Evolutionary conservation across 2,329 filamentous ascomycete genomes (phyloP).

Genomic region (Diplodia corticola): DNA sequence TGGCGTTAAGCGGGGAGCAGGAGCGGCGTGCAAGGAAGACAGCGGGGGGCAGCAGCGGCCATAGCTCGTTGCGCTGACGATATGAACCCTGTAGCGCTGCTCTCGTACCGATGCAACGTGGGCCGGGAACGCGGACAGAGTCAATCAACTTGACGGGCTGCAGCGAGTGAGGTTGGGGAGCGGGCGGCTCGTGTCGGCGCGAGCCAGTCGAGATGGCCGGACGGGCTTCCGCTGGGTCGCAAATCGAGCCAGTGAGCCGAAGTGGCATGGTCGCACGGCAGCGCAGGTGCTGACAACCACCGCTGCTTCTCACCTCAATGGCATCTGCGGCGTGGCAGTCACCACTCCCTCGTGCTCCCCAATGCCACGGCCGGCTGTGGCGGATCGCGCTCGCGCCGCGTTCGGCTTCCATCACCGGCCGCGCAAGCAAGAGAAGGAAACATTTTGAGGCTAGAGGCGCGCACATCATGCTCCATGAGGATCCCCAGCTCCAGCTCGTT

Average conservation of each 20-base stretch:
- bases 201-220: neutral
- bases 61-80: neutral
- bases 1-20: too few relatives aligned
- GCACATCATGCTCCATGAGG: constrained; percentile 9
- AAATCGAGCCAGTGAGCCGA: neutral
- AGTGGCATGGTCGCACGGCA: constrained; percentile 4
- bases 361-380: neutral
- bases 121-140: too few relatives aligned
- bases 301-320: neutral
- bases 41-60: too few relatives aligned
- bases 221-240: neutral
- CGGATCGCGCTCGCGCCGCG: neutral
- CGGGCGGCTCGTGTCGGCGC: too few relatives aligned
- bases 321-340: neutral
- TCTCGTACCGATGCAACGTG: too few relatives aligned
- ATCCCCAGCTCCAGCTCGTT: neutral
- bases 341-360: neutral
- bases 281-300: constrained; percentile 1
- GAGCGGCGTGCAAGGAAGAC: too few relatives aligned
- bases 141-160: too few relatives aligned
- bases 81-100: too few relatives aligned
- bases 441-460: neutral
- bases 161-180: neutral
- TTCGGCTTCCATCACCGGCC: neutral
- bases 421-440: neutral